Conservation (phyloP, 495 filamentous ascomycete species). For the Jackrogersella multiformis region DNA sequence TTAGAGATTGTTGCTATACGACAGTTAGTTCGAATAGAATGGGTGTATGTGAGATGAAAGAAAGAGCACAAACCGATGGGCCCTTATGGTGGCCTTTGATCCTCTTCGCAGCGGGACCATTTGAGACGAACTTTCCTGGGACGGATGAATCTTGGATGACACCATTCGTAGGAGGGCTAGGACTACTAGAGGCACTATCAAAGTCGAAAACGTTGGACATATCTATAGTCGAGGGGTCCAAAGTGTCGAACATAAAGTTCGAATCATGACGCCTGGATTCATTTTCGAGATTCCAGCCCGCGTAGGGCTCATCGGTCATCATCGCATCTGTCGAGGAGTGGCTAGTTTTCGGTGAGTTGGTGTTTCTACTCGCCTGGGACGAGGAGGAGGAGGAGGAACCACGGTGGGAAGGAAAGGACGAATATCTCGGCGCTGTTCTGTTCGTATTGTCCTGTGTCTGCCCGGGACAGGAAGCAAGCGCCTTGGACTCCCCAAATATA, state of each 20-base stretch:
- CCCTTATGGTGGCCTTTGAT: slow-evolving; percentile 46
- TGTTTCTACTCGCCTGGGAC: slow-evolving; percentile 30
- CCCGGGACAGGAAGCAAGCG: slow-evolving; percentile 9
- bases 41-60: background rate
- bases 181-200: slow-evolving; percentile 73
- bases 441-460: slow-evolving; percentile 13
- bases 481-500: slow-evolving; percentile 16
- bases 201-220: slow-evolving; percentile 77
- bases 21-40: slow-evolving; percentile 24
- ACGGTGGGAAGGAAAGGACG: slow-evolving; percentile 32
- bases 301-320: slow-evolving; percentile 27
- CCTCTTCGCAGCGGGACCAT: slow-evolving; percentile 39
- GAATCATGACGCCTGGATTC: slow-evolving; percentile 17
- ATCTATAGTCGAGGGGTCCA: slow-evolving; percentile 31
- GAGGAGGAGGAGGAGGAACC: slow-evolving; percentile 46
- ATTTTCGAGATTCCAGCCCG: slow-evolving; percentile 31
- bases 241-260: slow-evolving; percentile 31
- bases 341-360: slow-evolving; percentile 39
- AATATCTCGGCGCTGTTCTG: background rate
- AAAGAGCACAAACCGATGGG: slow-evolving; percentile 44
- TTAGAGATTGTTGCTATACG: slow-evolving; percentile 51
- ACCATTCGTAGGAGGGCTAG: slow-evolving; percentile 56
- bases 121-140: slow-evolving; percentile 9
- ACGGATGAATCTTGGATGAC: slow-evolving; percentile 40
- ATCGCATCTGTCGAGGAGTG: slow-evolving; percentile 35